Evolutionary conservation across 1,284 basidiomycete species (phyloP), one percentile per base, ranked within the genome.

Genomic region (Cryptococcus maquisensis): DNA sequence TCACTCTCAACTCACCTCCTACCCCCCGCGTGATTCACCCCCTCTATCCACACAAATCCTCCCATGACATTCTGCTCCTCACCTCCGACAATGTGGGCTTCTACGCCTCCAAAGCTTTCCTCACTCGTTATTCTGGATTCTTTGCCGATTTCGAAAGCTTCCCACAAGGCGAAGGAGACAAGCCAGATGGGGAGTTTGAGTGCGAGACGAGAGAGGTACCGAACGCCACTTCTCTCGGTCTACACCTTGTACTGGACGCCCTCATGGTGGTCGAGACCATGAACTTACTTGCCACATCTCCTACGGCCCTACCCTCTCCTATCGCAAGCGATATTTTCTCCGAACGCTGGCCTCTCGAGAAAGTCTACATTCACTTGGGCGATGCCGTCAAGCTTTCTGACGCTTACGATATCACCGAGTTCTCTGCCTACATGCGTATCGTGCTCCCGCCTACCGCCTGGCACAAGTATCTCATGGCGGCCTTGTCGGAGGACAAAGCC

Each of bases 371-470:
- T 21, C 26, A 24, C 21, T 26, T 53, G 3, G 42, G 37, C 15
- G 21, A n/a, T 15, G 52, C 52, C 7, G n/a, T 53, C n/a, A 16
- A 41, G n/a, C 37, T 47, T 18, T 45, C 45, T 6, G 46, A 53
- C 37, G 52, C 52, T 4, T 53, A 53, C 45, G 51, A 47, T 24
- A 28, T 47, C n/a, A 9, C 32, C 18, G n/a, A n/a, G 15, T 32
- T 53, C 16, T 16, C 20, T 7, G 13, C 23, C 4, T 20, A 38
- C 15, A 35, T 42, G 24, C 8, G 23, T 5, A 42, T 10, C 20
- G 9, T 20, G 9, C 45, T 38, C 40, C 35, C 20, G 35, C 7
- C 36, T 9, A 18, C 38, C 21, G 36, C 51, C 12, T 53, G 47
- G 44, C 18, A 21, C 21, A 8, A 18, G 6, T 53, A 36, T 26